Evolutionary conservation across 208 protist genomes (phyloP).

Genomic region (Borovskyia barvae): DNA sequence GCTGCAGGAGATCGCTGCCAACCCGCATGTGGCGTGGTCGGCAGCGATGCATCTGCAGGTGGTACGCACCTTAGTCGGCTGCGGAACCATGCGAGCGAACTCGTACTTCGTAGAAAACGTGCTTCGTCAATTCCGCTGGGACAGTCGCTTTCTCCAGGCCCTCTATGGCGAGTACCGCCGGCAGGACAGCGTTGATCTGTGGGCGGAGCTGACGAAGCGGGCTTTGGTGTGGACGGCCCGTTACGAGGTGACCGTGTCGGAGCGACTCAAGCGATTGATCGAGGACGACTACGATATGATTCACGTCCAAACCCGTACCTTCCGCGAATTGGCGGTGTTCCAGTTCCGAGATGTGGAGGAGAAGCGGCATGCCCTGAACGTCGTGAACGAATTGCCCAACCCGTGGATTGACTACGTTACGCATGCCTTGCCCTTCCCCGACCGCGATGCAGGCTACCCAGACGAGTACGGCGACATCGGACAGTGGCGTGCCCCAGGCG

Average conservation of each 20-base stretch:
- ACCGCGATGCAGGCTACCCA: slow-evolving; percentile 88
- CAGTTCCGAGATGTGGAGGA: slow-evolving; percentile 88
- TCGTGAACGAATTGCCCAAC: slow-evolving; percentile 85
- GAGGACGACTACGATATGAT: slow-evolving; percentile 92
- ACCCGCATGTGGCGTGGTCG: slow-evolving; percentile 78
- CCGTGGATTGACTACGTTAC: slow-evolving; percentile 88
- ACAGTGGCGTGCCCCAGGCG: slow-evolving; percentile 87
- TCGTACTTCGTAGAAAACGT: slow-evolving; percentile 91
- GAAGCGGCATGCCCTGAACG: slow-evolving; percentile 70
- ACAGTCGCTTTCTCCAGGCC: slow-evolving; percentile 70
- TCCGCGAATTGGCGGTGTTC: slow-evolving; percentile 89
- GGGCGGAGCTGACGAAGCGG: slow-evolving; percentile 89
- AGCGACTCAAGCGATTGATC: slow-evolving; percentile 75
- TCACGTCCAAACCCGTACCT: slow-evolving; percentile 82
- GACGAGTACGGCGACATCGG: slow-evolving; percentile 92
- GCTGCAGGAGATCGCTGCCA: slow-evolving; percentile 66
- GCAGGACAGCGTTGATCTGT: slow-evolving; percentile 76
- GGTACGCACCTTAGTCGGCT: slow-evolving; percentile 69
- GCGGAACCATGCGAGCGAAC: slow-evolving; percentile 89
- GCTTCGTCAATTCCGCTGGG: slow-evolving; percentile 82
- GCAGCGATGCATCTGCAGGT: slow-evolving; percentile 88
- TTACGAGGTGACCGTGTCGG: slow-evolving; percentile 78
- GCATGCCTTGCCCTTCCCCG: slow-evolving; percentile 88
- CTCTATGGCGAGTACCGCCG: slow-evolving; percentile 89
- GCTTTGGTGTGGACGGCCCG: slow-evolving; percentile 88